phyloP scores from a whole-genome alignment of 1,139 yeast species.

The Zygosaccharomyces pseudobailii region DNA sequence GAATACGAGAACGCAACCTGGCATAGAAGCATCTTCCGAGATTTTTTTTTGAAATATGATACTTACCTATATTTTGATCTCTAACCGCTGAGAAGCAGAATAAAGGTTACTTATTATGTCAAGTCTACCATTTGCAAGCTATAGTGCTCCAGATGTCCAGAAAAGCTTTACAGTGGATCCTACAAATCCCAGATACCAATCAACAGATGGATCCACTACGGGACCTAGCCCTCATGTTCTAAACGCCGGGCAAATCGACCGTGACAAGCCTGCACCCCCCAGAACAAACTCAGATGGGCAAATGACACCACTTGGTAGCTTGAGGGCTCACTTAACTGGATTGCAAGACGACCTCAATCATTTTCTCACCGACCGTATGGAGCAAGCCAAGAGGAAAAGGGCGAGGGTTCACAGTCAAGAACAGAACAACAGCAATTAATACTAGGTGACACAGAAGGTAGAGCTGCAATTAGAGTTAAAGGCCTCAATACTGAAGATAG shows the following conservation, averaged over 20 bases:
- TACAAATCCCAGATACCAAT: constrained; percentile 33
- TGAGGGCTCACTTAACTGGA: constrained; percentile 60
- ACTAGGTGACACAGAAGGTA: constrained; percentile 42
- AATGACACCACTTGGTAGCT: constrained; percentile 46
- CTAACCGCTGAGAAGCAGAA: no score
- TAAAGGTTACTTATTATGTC: not conserved
- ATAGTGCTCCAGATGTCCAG: constrained; percentile 9
- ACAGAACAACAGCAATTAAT: constrained; percentile 35
- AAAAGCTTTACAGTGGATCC: constrained; percentile 23
- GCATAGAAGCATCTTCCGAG: not conserved
- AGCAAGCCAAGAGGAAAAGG: constrained; percentile 28
- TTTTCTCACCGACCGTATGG: constrained; percentile 61
- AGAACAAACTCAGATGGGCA: constrained; percentile 28
- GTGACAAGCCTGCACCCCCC: constrained; percentile 61
- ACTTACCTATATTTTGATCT: no score
- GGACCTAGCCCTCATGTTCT: constrained; percentile 68
- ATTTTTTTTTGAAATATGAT: no score
- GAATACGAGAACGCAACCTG: not conserved
- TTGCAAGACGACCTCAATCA: constrained; percentile 69
- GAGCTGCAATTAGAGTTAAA: no score
- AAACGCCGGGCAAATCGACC: constrained; percentile 64
- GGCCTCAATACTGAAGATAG: constrained; percentile 38
- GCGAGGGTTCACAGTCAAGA: constrained; percentile 22
- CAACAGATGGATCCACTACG: constrained; percentile 63
- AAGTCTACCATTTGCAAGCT: constrained; percentile 7